Evolutionary conservation across 2,329 filamentous ascomycete species (phyloP), one percentile per base, ranked within the genome.

Genomic region (Aureobasidium lini): DNA sequence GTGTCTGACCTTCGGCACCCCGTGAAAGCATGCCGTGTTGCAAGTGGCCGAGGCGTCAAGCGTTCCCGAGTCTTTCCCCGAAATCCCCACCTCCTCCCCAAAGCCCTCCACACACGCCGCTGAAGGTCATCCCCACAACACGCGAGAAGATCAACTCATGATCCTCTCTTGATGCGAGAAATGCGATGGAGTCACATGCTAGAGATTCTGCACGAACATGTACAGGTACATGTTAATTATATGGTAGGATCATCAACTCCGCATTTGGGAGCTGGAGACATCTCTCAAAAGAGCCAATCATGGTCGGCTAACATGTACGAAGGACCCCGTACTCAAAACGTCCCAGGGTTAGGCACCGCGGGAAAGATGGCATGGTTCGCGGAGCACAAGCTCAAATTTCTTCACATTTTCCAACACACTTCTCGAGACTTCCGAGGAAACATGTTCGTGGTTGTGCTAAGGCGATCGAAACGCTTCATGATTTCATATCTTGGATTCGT

Each of bases 291-390:
- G 31, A 56, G 16, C 52, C 52, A 56, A 56, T 56, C 52, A 56
- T 56, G 52, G 52, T 56, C 52, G 52, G 52, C 50, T 43, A 54
- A 54, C 28, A 34, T 54, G 50, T 56, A 56, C 52, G 16, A 44
- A 15, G n/a, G 31, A 44, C 52, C 40, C 52, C 52, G 52, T 56
- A 46, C 31, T 28, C n/a, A 28, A 56, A 54, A 56, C 52, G 52
- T 56, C 46, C 37, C 13, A 56, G 52, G 52, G 52, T 40, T 46
- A 46, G 40, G 16, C 10, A 48, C 43, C 40, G 52, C 52, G 40
- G 50, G 31, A 36, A 42, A 46, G 29, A 40, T 57, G 39, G 36
- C 43, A 39, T 42, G 54, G 54, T 32, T 23, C 43, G 42, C 29
- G 32, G 54, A 43, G 54, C 54, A 48, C 54, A 57, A 57, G 54